Evolutionary conservation across 208 protist genomes (phyloP).

Genomic region (Trichomonas tenax): DNA sequence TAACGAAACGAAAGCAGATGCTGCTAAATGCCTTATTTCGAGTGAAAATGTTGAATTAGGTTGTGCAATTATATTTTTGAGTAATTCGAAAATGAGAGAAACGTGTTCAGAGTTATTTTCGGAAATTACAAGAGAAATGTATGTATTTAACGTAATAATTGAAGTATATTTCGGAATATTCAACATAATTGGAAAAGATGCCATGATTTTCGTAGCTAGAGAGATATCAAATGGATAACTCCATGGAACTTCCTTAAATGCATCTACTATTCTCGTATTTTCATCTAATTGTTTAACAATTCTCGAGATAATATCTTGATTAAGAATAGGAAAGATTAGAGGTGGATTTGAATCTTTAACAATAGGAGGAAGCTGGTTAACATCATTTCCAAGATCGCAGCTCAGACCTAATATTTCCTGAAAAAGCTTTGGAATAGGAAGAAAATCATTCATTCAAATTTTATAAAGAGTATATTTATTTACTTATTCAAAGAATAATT

Average conservation of each 20-base stretch:
- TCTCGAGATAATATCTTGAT: background rate
- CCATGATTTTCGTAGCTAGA: background rate
- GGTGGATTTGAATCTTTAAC: background rate
- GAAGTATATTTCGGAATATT: background rate
- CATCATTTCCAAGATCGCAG: background rate
- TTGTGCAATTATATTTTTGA: background rate
- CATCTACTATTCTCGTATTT: background rate
- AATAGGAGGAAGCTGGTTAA: background rate
- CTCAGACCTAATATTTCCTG: background rate
- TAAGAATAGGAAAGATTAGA: background rate
- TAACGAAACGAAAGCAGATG: background rate
- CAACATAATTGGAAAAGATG: background rate
- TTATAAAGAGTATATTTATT: no score
- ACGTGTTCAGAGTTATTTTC: background rate
- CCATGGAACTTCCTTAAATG: background rate
- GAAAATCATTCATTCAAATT: background rate
- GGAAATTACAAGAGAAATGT: background rate
- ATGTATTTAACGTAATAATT: background rate
- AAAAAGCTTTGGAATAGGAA: background rate
- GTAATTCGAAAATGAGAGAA: background rate
- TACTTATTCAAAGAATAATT: no score
- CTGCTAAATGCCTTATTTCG: background rate
- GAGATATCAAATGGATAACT: background rate
- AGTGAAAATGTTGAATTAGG: background rate
- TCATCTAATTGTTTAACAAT: background rate